Base-by-base conservation (phyloP, 2,329 filamentous ascomycete genomes). In the Periconia sp. region DNA sequence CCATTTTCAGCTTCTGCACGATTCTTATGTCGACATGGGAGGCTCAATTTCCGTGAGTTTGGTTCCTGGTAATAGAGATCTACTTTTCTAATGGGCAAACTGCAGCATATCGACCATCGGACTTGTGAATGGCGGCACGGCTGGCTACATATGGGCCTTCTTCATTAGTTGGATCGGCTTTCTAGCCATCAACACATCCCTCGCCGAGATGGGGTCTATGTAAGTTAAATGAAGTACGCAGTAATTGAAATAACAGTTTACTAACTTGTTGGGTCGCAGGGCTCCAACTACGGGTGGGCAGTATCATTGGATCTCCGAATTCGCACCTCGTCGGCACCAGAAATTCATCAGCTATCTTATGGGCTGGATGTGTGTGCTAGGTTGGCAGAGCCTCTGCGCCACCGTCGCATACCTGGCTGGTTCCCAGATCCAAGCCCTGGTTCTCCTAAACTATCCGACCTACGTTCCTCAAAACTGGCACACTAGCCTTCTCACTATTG, bases 401-500 rank as follows among this genome's bases (percentile, higher is more conserved):
- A n/a, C n/a, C n/a, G n/a, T n/a, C n/a, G n/a, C n/a, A n/a, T n/a
- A n/a, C n/a, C n/a, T n/a, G n/a, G n/a, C n/a, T n/a, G n/a, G n/a
- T n/a, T n/a, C 32, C 16, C 29, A 59, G 29, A 45, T 65, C 16
- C 59, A 63, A 42, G 60, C 53, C 8, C 36, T 65, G 7, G 54
- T 65, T 11, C 57, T 44, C 8, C 51, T 78, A 18, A 75, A 71
- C 23, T 47, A 71, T 12, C 52, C 56, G 0, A 36, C 46, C 13
- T 75, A 76, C 43, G 36, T 52, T 3, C 50, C 59, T 1, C 44
- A 74, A 35, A 51, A 59, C 16, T 80, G 76, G 75, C 78, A 80
- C 36, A 71, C 66, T 2, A 79, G 76, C 0, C 63, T 80, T 0
- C 49, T 80, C 2, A 66, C 70, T 33, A 76, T 74, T 47, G 73